These are phyloP conservation scores for Pseudocercospora musae DNA, from an alignment of 2,329 filamentous ascomycete species.

Conservation along the genomic window DNA sequence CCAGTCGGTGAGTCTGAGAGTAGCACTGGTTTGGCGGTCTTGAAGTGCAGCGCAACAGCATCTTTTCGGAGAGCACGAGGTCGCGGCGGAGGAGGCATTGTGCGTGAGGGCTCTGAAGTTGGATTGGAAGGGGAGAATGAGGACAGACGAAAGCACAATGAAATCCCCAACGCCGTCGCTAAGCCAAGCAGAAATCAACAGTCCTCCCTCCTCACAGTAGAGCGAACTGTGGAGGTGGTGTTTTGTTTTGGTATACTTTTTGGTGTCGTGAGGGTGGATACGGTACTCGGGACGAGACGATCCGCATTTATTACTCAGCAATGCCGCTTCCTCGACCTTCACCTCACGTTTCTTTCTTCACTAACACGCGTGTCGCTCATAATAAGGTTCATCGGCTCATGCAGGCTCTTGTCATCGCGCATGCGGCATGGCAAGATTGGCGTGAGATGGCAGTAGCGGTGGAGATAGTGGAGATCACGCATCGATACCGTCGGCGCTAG, in stretches of 20 bases:
- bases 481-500: background rate
- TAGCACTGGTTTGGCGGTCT: slow-evolving; percentile 64
- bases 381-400: background rate
- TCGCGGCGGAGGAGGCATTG: slow-evolving; percentile 41
- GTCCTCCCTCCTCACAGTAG: background rate
- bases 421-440: background rate
- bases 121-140: background rate
- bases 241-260: background rate
- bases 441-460: no score
- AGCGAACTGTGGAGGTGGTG: background rate
- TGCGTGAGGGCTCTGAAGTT: background rate
- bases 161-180: background rate
- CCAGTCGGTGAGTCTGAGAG: slow-evolving; percentile 51
- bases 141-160: background rate
- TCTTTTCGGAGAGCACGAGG: slow-evolving; percentile 65
- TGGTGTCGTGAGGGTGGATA: background rate
- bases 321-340: no score
- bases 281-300: no score
- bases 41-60: slow-evolving; percentile 65
- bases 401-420: background rate
- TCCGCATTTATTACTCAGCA: no score
- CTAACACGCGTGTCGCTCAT: no score
- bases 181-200: background rate
- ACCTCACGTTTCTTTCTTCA: no score
- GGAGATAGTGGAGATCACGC: background rate